Conservation (phyloP, 164 flowering plant genomes). For the Pachysandra terminalis region DNA sequence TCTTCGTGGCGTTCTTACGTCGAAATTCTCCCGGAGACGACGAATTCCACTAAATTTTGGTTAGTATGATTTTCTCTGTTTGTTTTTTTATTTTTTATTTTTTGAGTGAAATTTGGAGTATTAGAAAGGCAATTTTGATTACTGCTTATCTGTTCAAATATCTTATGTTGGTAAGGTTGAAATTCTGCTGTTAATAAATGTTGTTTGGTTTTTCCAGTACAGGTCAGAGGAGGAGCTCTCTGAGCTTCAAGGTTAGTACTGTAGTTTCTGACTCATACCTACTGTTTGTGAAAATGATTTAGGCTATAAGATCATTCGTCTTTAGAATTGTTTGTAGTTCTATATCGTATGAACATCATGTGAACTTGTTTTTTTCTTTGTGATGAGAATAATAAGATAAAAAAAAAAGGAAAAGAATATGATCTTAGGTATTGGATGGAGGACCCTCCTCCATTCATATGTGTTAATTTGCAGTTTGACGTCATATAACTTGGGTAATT, state of each 20-base stretch:
- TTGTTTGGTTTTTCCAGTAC: slow-evolving; percentile 60
- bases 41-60: slow-evolving; percentile 84
- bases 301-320: neutral
- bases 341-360: neutral
- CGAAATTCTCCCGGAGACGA: slow-evolving; percentile 59
- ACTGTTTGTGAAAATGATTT: neutral
- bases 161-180: slow-evolving; percentile 1
- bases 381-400: neutral
- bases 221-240: slow-evolving; percentile 98
- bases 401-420: neutral
- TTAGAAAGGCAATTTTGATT: neutral
- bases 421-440: too few species aligned
- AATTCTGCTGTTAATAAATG: slow-evolving; percentile 32
- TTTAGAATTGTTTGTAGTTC: neutral
- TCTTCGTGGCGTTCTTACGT: slow-evolving; percentile 66
- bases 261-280: neutral
- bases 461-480: too few species aligned
- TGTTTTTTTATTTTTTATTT: neutral
- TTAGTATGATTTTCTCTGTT: too few species aligned
- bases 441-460: too few species aligned
- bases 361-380: neutral
- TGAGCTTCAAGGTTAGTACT: slow-evolving; percentile 72
- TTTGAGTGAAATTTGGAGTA: neutral
- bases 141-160: neutral
- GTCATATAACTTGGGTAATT: too few species aligned